These are phyloP conservation scores for Aspergillus pseudoterreus DNA, from an alignment of 2,329 filamentous ascomycete genomes.

Conservation along the genomic window DNA sequence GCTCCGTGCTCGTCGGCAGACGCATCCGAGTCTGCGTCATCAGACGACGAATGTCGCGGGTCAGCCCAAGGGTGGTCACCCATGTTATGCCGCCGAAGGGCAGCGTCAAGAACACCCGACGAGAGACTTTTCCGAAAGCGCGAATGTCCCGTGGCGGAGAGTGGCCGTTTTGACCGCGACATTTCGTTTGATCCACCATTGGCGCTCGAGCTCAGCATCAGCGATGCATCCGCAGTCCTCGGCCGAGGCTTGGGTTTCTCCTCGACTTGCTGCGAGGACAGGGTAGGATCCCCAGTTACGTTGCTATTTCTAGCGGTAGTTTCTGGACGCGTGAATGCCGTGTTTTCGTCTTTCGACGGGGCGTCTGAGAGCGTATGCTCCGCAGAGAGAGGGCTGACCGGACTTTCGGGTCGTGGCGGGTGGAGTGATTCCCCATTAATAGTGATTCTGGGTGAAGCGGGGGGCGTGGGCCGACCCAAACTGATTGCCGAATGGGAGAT, in stretches of 20 bases:
- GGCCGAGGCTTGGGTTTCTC: conserved; percentile 32
- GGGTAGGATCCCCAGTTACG: conserved; percentile 39
- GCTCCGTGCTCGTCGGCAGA: conserved; percentile 22
- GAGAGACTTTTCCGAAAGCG: conserved; percentile 30
- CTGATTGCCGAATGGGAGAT: conserved; percentile 32
- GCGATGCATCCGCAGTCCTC: conserved; percentile 42
- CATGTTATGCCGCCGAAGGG: conserved; percentile 16
- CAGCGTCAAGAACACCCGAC: conserved; percentile 24
- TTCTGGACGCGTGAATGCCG: conserved; percentile 54
- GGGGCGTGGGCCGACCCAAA: conserved; percentile 28
- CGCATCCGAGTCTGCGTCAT: conserved; percentile 26
- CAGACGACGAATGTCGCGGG: conserved; percentile 25
- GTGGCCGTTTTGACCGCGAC: conserved; percentile 34
- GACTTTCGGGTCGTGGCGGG: conserved; percentile 7
- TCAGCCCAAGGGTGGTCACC: conserved; percentile 22
- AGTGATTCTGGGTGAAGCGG: conserved; percentile 29
- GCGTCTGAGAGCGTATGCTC: conserved; percentile 77
- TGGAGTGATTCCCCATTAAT: conserved; percentile 10
- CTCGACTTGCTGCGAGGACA: conserved; percentile 27
- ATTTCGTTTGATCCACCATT: conserved; percentile 14
- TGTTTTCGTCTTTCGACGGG: conserved; percentile 70
- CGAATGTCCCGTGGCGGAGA: conserved; percentile 37
- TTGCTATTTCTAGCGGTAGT: conserved; percentile 71
- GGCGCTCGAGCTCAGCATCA: conserved; percentile 26
- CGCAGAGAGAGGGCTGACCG: conserved; percentile 48